phyloP scores from a whole-genome alignment of 176 grass and related monocot species.

The Elymus sibiricus region DNA sequence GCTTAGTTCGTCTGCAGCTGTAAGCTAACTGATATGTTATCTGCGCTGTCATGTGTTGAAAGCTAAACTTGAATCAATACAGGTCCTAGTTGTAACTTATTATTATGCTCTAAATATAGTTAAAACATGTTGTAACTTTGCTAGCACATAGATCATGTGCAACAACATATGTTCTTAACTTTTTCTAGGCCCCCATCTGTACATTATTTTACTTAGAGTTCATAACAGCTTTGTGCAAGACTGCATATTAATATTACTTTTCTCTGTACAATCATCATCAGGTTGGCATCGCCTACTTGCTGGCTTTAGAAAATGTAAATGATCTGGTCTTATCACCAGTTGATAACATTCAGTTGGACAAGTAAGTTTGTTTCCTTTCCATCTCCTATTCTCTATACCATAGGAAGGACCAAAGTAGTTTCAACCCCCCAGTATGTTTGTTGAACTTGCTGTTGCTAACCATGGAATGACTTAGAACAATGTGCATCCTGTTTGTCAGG shows the following conservation, averaged over 20 bases:
- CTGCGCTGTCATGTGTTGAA: background rate
- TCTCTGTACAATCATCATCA: conserved; percentile 35
- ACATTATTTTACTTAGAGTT: background rate
- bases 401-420: background rate
- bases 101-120: background rate
- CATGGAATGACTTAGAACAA: background rate
- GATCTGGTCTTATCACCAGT: conserved; percentile 47
- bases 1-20: conserved; percentile 95
- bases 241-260: background rate
- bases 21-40: conserved; percentile 39
- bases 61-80: background rate
- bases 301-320: conserved; percentile 87
- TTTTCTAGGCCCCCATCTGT: background rate
- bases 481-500: conserved; percentile 39
- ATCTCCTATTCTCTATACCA: background rate
- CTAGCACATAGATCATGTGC: background rate
- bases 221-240: background rate
- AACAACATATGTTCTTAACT: background rate
- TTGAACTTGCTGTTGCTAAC: conserved; percentile 5
- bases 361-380: conserved; percentile 45
- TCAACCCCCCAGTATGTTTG: background rate
- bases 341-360: conserved; percentile 88
- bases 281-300: conserved; percentile 94
- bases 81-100: background rate
- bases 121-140: conserved; percentile 5